Evolutionary conservation across 352 stramenopile genomes (phyloP).

Genomic region (Phytopythium chamaehyphon): DNA sequence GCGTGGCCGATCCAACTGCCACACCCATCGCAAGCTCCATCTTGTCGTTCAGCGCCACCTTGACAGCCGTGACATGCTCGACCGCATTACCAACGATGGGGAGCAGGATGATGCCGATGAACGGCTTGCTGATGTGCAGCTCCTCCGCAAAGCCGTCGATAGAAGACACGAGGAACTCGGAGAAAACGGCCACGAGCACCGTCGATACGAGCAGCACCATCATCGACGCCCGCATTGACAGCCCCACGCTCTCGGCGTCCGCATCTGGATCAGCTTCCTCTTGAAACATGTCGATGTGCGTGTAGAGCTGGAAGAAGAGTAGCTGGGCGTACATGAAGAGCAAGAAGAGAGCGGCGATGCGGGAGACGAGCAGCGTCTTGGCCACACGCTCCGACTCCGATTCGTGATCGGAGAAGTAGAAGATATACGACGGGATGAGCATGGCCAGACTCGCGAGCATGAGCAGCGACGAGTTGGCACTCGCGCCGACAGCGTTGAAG

Average conservation of each 20-base stretch:
- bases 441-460: slow-evolving; percentile 93
- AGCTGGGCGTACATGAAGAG: slow-evolving; percentile 94
- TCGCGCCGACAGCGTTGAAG: slow-evolving; percentile 92
- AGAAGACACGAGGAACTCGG: slow-evolving; percentile 88
- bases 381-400: slow-evolving; percentile 61
- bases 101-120: slow-evolving; percentile 94
- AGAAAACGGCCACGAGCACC: slow-evolving; percentile 91
- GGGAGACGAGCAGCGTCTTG: slow-evolving; percentile 74
- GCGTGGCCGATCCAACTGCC: slow-evolving; percentile 95
- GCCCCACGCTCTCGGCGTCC: slow-evolving; percentile 67
- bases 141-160: slow-evolving; percentile 74
- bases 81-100: slow-evolving; percentile 98
- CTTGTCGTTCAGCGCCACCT: slow-evolving; percentile 96
- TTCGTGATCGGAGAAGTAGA: slow-evolving; percentile 79
- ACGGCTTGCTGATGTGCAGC: slow-evolving; percentile 77
- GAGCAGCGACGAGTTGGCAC: slow-evolving; percentile 93
- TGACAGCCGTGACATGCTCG: slow-evolving; percentile 96
- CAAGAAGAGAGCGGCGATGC: slow-evolving; percentile 76
- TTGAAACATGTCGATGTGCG: slow-evolving; percentile 92
- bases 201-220: slow-evolving; percentile 86
- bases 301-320: slow-evolving; percentile 95
- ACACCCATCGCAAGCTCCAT: slow-evolving; percentile 99
- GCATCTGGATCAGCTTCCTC: slow-evolving; percentile 23
- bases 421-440: slow-evolving; percentile 92
- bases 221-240: slow-evolving; percentile 76